These are phyloP conservation scores for Bombardia bombarda DNA, from an alignment of 495 filamentous ascomycete species.

Conservation along the genomic window DNA sequence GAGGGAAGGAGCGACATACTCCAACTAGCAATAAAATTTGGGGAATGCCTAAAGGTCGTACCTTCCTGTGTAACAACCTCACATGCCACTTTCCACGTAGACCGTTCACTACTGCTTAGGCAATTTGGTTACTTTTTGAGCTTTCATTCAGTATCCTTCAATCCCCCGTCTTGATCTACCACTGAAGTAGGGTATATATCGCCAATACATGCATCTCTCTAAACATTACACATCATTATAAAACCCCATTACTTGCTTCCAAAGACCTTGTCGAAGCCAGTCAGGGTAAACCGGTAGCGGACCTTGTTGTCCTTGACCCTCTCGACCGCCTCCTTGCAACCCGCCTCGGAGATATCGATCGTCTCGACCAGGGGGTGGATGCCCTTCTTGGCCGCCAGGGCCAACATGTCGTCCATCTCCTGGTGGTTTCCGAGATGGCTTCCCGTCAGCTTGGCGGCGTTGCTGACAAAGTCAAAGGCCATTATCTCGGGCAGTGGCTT, in stretches of 20 bases:
- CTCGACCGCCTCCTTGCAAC: conserved; percentile 62
- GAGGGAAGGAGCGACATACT: too few relatives aligned
- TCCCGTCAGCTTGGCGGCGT: conserved; percentile 56
- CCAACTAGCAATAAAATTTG: too few relatives aligned
- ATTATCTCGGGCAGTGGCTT: conserved; percentile 53
- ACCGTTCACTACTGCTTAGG: too few relatives aligned
- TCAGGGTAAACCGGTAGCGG: conserved; percentile 45
- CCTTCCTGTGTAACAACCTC: too few relatives aligned
- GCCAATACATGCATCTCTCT: too few relatives aligned
- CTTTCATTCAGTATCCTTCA: too few relatives aligned
- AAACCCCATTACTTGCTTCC: conserved; percentile 12
- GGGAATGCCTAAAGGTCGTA: too few relatives aligned
- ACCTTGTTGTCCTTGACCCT: conserved; percentile 59
- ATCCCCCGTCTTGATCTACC: too few relatives aligned
- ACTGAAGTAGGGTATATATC: too few relatives aligned
- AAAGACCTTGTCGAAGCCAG: conserved; percentile 41
- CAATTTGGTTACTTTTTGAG: too few relatives aligned
- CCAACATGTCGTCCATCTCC: conserved; percentile 69
- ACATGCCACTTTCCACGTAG: too few relatives aligned
- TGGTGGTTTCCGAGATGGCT: conserved; percentile 63
- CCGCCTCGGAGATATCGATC: conserved; percentile 58
- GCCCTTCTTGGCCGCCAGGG: conserved; percentile 68
- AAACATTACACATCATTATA: too few relatives aligned
- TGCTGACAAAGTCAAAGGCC: conserved; percentile 53
- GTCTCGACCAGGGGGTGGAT: conserved; percentile 64